phyloP scores from a whole-genome alignment of 1,139 yeast genomes.

The Meyerozyma carpophila region DNA sequence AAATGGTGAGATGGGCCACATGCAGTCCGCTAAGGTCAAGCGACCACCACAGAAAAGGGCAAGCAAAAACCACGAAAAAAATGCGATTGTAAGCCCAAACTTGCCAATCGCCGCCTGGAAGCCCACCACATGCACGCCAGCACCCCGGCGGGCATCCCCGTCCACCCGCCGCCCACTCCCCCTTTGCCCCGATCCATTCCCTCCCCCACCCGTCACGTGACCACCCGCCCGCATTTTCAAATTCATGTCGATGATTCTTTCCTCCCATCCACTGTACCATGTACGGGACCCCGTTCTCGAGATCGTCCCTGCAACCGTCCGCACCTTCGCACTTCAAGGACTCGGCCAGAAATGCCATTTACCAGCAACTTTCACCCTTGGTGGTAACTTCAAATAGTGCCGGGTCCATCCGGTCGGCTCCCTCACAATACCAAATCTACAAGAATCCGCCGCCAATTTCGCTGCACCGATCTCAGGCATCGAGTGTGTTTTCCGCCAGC shows the following conservation, averaged over 20 bases:
- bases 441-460: constrained; percentile 11
- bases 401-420: constrained; percentile 29
- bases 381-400: constrained; percentile 20
- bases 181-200: neutral
- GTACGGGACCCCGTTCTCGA: neutral
- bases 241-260: neutral
- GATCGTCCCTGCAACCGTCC: constrained; percentile 12
- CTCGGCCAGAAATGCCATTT: constrained; percentile 42
- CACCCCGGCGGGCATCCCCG: too few species aligned
- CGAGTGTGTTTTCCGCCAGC: constrained; percentile 30
- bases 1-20: neutral
- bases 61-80: too few species aligned
- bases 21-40: neutral
- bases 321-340: constrained; percentile 44
- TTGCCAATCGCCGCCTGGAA: too few species aligned
- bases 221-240: neutral
- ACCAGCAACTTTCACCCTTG: constrained; percentile 36
- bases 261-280: neutral
- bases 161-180: too few species aligned
- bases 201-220: neutral
- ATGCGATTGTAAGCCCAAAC: too few species aligned
- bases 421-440: constrained; percentile 18
- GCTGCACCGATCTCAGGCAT: constrained; percentile 25
- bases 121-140: too few species aligned
- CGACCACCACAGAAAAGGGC: too few species aligned